phyloP scores from a whole-genome alignment of 306 rosid genomes.

The barrel medic (Medicago truncatula) region DNA sequence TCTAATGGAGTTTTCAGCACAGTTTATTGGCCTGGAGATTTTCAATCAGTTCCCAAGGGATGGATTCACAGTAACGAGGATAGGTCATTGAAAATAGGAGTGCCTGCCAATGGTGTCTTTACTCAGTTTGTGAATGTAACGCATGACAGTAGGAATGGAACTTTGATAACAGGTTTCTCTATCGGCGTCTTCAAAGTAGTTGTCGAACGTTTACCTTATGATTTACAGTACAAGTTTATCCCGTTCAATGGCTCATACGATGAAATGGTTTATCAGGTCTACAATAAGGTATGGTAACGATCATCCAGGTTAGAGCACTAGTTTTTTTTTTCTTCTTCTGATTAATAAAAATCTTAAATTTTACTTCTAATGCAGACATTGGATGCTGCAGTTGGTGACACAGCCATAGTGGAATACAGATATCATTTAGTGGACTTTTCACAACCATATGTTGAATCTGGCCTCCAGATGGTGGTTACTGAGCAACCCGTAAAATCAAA shows the following conservation, averaged over 20 bases:
- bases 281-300: conserved; percentile 45
- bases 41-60: conserved; percentile 46
- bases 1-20: conserved; percentile 32
- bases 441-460: conserved; percentile 59
- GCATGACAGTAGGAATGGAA: conserved; percentile 35
- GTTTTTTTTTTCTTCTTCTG: background rate
- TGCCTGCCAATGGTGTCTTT: conserved; percentile 56
- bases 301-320: background rate
- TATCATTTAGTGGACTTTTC: conserved; percentile 54
- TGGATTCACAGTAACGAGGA: background rate
- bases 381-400: conserved; percentile 74
- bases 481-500: conserved; percentile 45
- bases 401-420: conserved; percentile 52
- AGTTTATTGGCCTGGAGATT: conserved; percentile 55
- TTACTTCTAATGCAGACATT: conserved; percentile 41
- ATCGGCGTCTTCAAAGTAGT: conserved; percentile 59
- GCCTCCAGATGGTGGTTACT: conserved; percentile 56
- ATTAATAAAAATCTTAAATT: background rate
- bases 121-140: conserved; percentile 59
- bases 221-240: conserved; percentile 43
- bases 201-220: conserved; percentile 42
- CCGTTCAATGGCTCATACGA: conserved; percentile 61
- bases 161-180: conserved; percentile 56
- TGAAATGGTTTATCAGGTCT: conserved; percentile 56
- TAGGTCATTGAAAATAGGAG: conserved; percentile 46